Conservation (phyloP, 495 filamentous ascomycete genomes). For the Bacidia gigantensis region DNA sequence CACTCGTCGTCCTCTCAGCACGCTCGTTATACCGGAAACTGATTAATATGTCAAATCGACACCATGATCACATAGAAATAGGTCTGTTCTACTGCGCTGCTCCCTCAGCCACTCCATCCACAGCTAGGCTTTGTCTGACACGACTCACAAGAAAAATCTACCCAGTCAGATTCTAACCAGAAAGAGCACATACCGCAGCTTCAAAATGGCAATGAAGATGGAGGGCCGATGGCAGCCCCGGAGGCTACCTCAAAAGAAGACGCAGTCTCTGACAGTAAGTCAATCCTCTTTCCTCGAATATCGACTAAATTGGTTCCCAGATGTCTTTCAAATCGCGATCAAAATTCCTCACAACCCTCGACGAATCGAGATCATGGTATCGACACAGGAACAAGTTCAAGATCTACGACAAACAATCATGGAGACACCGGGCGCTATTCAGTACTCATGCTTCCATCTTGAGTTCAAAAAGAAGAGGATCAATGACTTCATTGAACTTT, state of each 20-base stretch:
- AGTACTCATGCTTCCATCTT: slow-evolving; percentile 98
- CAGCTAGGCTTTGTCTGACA: too few species aligned
- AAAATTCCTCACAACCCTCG: slow-evolving; percentile 68
- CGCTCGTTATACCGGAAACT: background rate
- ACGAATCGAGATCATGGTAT: slow-evolving; percentile 79
- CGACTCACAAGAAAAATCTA: too few species aligned
- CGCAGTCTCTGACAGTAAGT: slow-evolving; percentile 9
- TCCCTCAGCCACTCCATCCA: too few species aligned
- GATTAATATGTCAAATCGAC: background rate
- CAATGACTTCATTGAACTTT: slow-evolving; percentile 90
- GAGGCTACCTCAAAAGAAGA: slow-evolving; percentile 26
- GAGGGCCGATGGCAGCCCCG: slow-evolving; percentile 23
- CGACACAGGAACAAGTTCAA: slow-evolving; percentile 87
- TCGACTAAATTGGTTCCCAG: slow-evolving; percentile 17
- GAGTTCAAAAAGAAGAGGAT: slow-evolving; percentile 72
- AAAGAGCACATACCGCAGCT: background rate
- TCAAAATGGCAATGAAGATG: slow-evolving; percentile 12
- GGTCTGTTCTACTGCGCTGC: background rate
- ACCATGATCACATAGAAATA: background rate
- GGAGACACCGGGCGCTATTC: slow-evolving; percentile 82
- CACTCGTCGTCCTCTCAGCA: background rate
- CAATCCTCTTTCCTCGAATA: background rate
- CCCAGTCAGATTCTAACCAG: background rate
- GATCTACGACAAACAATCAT: slow-evolving; percentile 95
- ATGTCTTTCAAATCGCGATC: slow-evolving; percentile 69